Percentiles rank a stretch among this genome's conserved stretches.
Conservation (phyloP, 768 basidiomycete species). For the Leccinum boreale region DNA sequence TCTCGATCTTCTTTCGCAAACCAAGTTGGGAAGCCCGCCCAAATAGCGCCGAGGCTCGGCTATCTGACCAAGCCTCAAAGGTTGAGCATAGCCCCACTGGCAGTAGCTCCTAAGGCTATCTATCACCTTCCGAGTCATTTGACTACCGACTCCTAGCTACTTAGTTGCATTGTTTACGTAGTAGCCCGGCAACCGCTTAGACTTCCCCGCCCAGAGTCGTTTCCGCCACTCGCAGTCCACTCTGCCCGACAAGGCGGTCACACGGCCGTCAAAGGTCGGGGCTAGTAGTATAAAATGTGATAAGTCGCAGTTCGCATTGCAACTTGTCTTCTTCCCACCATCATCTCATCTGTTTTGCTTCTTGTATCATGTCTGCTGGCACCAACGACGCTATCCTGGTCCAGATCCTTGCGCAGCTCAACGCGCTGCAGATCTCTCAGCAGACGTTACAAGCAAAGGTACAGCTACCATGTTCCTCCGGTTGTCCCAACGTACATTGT, state of each 20-base stretch:
- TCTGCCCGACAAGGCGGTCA: neutral
- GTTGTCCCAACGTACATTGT: neutral
- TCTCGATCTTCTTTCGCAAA: neutral
- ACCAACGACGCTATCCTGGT: slow-evolving; percentile 54
- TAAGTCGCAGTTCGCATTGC: neutral
- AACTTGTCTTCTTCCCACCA: slow-evolving; percentile 11
- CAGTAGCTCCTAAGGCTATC: neutral
- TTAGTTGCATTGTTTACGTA: neutral
- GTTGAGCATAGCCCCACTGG: neutral
- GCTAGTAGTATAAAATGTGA: slow-evolving; percentile 6
- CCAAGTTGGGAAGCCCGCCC: neutral
- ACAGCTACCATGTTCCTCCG: slow-evolving; percentile 1
- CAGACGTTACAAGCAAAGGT: slow-evolving; percentile 81
- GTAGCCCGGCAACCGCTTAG: neutral
- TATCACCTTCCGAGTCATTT: neutral
- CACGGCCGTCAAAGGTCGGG: neutral
- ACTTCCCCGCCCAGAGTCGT: neutral
- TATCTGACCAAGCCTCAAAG: neutral
- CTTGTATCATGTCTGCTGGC: slow-evolving; percentile 25
- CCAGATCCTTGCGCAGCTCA: slow-evolving; percentile 71
- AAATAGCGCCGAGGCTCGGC: neutral
- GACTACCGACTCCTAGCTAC: too few relatives aligned
- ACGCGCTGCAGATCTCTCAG: slow-evolving; percentile 69
- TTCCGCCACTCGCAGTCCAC: neutral
- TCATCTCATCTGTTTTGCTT: slow-evolving; percentile 6